These are phyloP conservation scores for Phytophthora constricta DNA, from an alignment of 352 stramenopile genomes.

Conservation along the genomic window DNA sequence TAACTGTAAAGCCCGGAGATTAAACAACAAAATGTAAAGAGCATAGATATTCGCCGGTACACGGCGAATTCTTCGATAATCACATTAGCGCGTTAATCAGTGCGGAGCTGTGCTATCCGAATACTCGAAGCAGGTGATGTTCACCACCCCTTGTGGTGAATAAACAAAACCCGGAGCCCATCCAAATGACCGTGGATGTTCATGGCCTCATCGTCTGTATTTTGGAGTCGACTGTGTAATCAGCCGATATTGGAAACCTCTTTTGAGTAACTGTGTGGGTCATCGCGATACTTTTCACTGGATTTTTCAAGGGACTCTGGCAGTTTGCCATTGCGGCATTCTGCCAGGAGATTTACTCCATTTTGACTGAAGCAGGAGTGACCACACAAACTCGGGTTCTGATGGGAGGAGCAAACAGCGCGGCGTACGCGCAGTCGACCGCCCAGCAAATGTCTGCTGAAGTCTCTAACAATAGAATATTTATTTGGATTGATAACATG, in stretches of 20 bases:
- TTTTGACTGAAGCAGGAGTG: constrained; percentile 12
- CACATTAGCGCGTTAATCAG: constrained; percentile 11
- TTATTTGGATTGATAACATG: constrained; percentile 19
- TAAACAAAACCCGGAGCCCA: not conserved
- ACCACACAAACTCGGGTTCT: constrained; percentile 14
- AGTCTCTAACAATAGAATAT: constrained; percentile 10
- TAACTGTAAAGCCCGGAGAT: constrained; percentile 5
- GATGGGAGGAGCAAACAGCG: constrained; percentile 22
- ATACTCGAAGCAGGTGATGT: constrained; percentile 6
- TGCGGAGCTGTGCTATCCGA: constrained; percentile 11
- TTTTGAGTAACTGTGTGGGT: constrained; percentile 9
- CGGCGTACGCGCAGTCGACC: constrained; percentile 17
- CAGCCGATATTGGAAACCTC: constrained; percentile 19
- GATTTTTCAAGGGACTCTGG: constrained; percentile 29
- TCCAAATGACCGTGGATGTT: constrained; percentile 23
- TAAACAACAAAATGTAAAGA: constrained; percentile 4
- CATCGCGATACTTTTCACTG: constrained; percentile 13
- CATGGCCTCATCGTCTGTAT: not conserved
- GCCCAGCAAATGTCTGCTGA: constrained; percentile 20
- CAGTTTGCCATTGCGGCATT: constrained; percentile 5
- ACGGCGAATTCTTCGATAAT: constrained; percentile 15
- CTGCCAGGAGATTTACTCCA: constrained; percentile 17
- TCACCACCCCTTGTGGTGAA: constrained; percentile 9
- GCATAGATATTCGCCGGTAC: not conserved
- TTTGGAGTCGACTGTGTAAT: constrained; percentile 7